Evolutionary conservation across 768 basidiomycete species (phyloP).

Genomic region (Cantharellus cinnabarinus): DNA sequence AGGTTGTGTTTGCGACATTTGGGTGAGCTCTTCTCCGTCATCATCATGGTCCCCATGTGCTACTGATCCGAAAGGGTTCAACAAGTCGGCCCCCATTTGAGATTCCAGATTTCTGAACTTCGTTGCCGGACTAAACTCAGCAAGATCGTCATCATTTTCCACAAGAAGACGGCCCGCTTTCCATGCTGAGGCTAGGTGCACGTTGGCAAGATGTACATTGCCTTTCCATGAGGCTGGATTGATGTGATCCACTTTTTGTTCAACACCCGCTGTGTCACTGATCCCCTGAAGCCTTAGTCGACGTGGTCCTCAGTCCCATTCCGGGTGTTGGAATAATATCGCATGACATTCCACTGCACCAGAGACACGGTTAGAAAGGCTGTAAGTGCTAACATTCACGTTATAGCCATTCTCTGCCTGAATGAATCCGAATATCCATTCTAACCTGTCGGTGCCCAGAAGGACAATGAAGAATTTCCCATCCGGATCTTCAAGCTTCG

Average conservation of each 20-base stretch:
- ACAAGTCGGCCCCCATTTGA: too few species aligned
- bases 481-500: slow-evolving; percentile 11
- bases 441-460: slow-evolving; percentile 21
- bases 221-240: not conserved
- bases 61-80: too few species aligned
- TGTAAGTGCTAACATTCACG: slow-evolving; percentile 9
- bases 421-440: slow-evolving; percentile 12
- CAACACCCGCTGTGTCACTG: slow-evolving; percentile 2
- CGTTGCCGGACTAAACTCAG: too few species aligned
- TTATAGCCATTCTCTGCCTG: slow-evolving; percentile 14
- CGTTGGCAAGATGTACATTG: not conserved
- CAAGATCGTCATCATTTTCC: too few species aligned
- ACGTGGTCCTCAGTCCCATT: slow-evolving; percentile 22
- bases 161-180: not conserved
- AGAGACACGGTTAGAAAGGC: slow-evolving; percentile 15
- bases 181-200: slow-evolving; percentile 10
- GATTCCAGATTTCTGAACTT: too few species aligned
- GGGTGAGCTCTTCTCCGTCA: too few species aligned
- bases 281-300: slow-evolving; percentile 16
- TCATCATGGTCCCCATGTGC: too few species aligned
- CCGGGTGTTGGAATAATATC: slow-evolving; percentile 21
- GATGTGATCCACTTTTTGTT: not conserved
- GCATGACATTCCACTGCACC: slow-evolving; percentile 17
- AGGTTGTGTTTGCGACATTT: too few species aligned
- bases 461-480: slow-evolving; percentile 20